Base-by-base conservation (phyloP, 78 protist species). In the Cyanophora paradoxa region DNA sequence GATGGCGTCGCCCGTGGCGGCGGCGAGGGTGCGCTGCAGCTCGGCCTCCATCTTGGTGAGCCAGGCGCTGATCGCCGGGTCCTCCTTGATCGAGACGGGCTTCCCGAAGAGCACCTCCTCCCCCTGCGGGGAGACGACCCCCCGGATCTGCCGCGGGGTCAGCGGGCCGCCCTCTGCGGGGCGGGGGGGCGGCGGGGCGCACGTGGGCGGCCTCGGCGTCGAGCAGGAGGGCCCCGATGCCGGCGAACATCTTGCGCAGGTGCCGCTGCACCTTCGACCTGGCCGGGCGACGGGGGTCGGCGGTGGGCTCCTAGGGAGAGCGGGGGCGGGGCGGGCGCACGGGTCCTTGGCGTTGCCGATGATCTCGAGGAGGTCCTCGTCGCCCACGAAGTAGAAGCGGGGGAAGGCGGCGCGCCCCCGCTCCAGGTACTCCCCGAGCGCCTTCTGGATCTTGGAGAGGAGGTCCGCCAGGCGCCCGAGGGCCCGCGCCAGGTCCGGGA, bases 381-480 rank as follows among this genome's bases (percentile, higher is more conserved):
- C 99, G 36, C 99, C 99, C 17, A 97, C 92, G 34, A 95, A 97
- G 87, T 95, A 97, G 91, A 97, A 93, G 37, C 99, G 89, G 0
- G 98, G 95, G 80, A 94, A 95, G 7, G 93, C 62, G 14, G 84
- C 30, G 26, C 99, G 83, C 77, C 95, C 95, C 3, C 77, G n/a
- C 70, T 97, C 98, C 24, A 97, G 75, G 54, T 90, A 97, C 58
- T 94, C 94, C 19, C 94, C 94, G 33, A 97, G 84, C 17, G 92
- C 90, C 83, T 88, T 92, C 85, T 97, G 99, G 37, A 97, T 82
- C 69, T 84, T 83, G 76, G 57, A 17, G 30, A 96, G 83, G 16
- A 78, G 50, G 24, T 87, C 94, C 8, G 85, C 70, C 14, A 95
- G 48, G 20, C 95, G 74, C 65, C 77, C 94, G 41, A 96, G 86